These are phyloP conservation scores for Eucommia ulmoides DNA, from an alignment of 257 asterid genomes.

Conservation along the genomic window DNA sequence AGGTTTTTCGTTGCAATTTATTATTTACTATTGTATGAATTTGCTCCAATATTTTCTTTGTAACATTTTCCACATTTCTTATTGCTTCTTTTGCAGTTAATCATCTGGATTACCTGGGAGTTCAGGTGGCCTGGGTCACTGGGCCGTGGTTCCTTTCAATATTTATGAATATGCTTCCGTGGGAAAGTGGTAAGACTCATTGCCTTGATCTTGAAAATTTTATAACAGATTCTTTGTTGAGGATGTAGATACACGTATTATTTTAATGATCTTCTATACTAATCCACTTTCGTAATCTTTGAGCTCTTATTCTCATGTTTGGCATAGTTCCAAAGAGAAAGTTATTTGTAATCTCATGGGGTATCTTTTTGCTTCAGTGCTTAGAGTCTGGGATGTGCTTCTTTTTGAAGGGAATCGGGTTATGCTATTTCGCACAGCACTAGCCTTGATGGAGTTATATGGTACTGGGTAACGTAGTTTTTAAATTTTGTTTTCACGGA, in stretches of 20 bases:
- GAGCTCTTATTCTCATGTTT: conserved; percentile 8
- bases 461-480: conserved; percentile 31
- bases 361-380: conserved; percentile 43
- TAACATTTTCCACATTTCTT: conserved; percentile 11
- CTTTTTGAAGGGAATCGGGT: conserved; percentile 88
- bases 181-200: conserved; percentile 86
- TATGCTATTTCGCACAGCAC: conserved; percentile 85
- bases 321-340: conserved; percentile 1
- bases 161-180: conserved; percentile 72
- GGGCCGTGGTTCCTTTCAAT: conserved; percentile 60
- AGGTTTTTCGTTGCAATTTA: too few relatives aligned
- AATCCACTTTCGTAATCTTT: conserved; percentile 3
- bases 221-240: not conserved
- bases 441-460: conserved; percentile 15
- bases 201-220: not conserved
- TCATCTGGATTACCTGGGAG: conserved; percentile 95
- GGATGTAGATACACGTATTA: not conserved
- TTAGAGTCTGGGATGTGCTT: conserved; percentile 92
- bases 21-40: conserved; percentile 11
- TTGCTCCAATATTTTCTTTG: conserved; percentile 5
- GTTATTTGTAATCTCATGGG: conserved; percentile 9
- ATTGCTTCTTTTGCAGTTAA: conserved; percentile 47
- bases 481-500: not conserved
- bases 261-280: not conserved
- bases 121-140: conserved; percentile 92